phyloP scores from a whole-genome alignment of 1,284 basidiomycete species.

The Ceratobasidium sp. region DNA sequence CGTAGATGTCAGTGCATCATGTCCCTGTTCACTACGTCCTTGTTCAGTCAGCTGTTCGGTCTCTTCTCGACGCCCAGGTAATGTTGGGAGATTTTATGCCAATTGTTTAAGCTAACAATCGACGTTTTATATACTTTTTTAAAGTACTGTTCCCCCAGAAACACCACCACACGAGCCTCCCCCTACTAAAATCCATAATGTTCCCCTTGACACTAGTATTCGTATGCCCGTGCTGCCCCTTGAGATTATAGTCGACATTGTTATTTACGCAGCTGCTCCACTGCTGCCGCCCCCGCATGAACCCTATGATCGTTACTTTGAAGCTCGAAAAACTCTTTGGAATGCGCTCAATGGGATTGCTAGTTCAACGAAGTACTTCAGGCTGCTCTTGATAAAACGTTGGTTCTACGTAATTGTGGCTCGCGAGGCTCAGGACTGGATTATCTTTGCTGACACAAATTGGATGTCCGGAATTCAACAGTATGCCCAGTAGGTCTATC shows the following conservation, averaged over 20 bases:
- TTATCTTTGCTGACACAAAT: not conserved
- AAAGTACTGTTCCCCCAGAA: not conserved
- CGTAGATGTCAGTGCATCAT: too few species aligned
- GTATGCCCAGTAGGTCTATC: not conserved
- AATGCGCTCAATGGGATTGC: conserved; percentile 11
- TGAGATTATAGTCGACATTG: conserved; percentile 20
- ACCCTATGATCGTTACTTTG: conserved; percentile 3
- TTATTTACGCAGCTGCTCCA: conserved; percentile 2
- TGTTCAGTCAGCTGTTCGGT: too few species aligned
- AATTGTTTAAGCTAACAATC: too few species aligned
- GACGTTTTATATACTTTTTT: too few species aligned
- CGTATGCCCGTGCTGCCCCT: conserved; percentile 14
- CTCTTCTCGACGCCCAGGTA: too few species aligned
- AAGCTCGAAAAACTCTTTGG: not conserved
- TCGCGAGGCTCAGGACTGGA: conserved; percentile 13
- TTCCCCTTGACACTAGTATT: not conserved
- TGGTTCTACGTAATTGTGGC: conserved; percentile 33
- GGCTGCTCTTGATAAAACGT: conserved; percentile 2
- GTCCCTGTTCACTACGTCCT: too few species aligned
- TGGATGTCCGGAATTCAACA: conserved; percentile 13
- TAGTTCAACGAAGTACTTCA: conserved; percentile 33
- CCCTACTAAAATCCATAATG: too few species aligned
- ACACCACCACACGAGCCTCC: too few species aligned
- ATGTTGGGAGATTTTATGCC: too few species aligned
- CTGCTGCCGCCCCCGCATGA: conserved; percentile 8